Base-by-base conservation (phyloP, 169 alveolate genomes). In the Babesia gibsoni region DNA sequence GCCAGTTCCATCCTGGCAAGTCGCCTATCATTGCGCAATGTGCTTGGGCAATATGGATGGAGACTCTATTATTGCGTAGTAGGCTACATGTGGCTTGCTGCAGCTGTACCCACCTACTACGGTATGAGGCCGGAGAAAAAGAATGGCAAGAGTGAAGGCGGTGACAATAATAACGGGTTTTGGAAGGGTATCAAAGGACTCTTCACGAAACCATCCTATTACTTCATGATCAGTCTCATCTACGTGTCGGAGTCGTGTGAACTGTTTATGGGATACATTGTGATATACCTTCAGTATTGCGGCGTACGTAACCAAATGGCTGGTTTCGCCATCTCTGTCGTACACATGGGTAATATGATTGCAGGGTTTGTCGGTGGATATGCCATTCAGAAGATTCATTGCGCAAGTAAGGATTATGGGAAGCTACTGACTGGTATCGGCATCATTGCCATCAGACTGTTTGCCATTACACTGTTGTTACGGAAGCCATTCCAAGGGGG, bases 351-450 rank as follows among this genome's bases (percentile, higher is more conserved):
- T 23, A 89, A 94, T 5, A 89, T 92, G 50, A 41, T 89, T 32
- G 96, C 97, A 22, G 97, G 97, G 9, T 91, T 89, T 16, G 29
- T 92, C 30, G 97, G 97, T 20, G 97, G 97, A 2, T 69, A 70
- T 18, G 61, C 88, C 42, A 93, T 94, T 20, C 97, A 92, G 42
- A 66, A 52, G 50, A 82, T 93, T 77, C 91, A 88, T 58, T 64
- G 81, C 52, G 81, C 82, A 69, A 75, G 89, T 29, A 83, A 82
- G 16, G 83, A 88, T 22, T 94, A 92, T 65, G 97, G 97, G 37
- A 67, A 96, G 49, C 94, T 95, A 4, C 72, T 88, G 35, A 84
- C 90, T 18, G 97, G 95, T 46, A 84, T 41, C 30, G 65, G 84
- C 43, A 78, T 90, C 22, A 89, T 89, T 83, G 75, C 67, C 9